phyloP scores from a whole-genome alignment of 345 rosid species.

The Eucalyptus cladocalyx region DNA sequence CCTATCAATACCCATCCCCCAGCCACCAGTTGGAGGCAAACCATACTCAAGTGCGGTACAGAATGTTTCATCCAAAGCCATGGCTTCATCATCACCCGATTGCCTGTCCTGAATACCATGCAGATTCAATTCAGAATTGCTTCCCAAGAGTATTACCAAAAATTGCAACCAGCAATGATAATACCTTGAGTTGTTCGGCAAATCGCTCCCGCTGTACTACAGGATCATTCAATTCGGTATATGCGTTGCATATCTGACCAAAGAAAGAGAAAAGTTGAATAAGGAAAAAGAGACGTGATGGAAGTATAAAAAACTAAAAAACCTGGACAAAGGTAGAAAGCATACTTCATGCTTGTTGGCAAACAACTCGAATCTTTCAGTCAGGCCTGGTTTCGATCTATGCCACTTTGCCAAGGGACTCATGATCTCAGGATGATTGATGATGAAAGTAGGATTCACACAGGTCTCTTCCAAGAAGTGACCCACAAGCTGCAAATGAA shows the following conservation, averaged over 20 bases:
- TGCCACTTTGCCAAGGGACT: conserved; percentile 91
- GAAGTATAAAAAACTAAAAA: neutral
- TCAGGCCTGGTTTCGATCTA: conserved; percentile 53
- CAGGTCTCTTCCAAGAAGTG: conserved; percentile 87
- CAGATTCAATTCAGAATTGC: neutral
- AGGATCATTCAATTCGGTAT: conserved; percentile 96
- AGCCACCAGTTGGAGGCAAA: conserved; percentile 92
- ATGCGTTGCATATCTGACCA: conserved; percentile 78
- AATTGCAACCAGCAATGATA: neutral
- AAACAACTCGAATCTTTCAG: conserved; percentile 94
- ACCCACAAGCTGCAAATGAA: conserved; percentile 72
- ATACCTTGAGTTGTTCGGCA: conserved; percentile 91
- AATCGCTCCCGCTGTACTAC: conserved; percentile 89
- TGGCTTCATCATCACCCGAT: conserved; percentile 97
- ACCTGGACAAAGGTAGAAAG: neutral
- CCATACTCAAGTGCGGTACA: conserved; percentile 85
- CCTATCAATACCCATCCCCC: conserved; percentile 95
- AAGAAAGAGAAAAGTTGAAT: neutral
- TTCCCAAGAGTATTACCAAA: neutral
- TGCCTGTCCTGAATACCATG: conserved; percentile 51
- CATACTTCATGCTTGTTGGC: conserved; percentile 79
- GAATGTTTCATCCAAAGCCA: conserved; percentile 92
- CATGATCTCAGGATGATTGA: conserved; percentile 88
- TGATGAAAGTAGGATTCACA: conserved; percentile 89
- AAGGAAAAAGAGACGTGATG: neutral